Base-by-base conservation (phyloP, 257 asterid genomes). In the Capsicum baccatum region DNA sequence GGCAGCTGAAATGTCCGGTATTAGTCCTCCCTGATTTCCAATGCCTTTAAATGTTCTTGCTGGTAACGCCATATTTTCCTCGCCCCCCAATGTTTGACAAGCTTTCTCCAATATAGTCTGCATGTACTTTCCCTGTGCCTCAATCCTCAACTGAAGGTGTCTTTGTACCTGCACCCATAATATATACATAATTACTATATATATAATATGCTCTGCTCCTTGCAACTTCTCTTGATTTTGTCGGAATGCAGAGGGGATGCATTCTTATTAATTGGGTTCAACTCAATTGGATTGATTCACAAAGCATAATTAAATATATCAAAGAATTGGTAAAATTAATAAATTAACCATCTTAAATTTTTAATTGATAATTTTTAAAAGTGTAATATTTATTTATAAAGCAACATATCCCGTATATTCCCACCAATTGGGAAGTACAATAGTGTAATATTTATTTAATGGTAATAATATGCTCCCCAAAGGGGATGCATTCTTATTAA, bases 91-190 rank as follows among this genome's bases (percentile, higher is more conserved):
- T 15, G 99, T 97, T 86, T 97, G 99, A 74, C 99, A 97, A 0
- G 99, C 99, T 80, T 93, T 97, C 83, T 97, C 98, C 2, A 97
- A 93, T 26, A 97, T 95, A 0, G 92, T 91, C 57, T 97, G 99
- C 99, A 97, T 97, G 95, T 97, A 97, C 83, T 97, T 97, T 56
- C 99, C 99, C 80, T 97, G 99, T 0, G 99, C 99, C 81, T 97
- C 99, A 52, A 97, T 97, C 85, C 98, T 86, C 85, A 97, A 87
- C 76, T 97, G 99, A 69, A 97, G 96, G 91, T 97, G 99, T 87
- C 99, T 92, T 79, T 97, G 99, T 13, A 97, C 99, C 99, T 96
- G 86, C 62, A 90, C 94, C 92, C 92, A 89, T 79, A 89, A 58
- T 83, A 89, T 56, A 92, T 63, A 26, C 1, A 26, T 26, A 26